phyloP scores from a whole-genome alignment of 495 filamentous ascomycete species.

The Penicillium fimorum region DNA sequence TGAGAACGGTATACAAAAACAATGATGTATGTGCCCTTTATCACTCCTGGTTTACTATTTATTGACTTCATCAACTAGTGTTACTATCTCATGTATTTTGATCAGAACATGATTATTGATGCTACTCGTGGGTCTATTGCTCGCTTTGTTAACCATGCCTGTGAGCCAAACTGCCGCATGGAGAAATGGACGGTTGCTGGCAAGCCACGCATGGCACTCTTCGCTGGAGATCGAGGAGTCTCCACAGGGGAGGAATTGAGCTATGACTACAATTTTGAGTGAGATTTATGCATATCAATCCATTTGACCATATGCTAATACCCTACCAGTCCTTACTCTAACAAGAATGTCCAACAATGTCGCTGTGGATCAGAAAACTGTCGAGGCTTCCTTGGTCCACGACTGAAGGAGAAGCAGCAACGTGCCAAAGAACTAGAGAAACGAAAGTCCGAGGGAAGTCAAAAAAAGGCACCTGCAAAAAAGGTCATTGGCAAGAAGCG shows the following conservation, averaged over 20 bases:
- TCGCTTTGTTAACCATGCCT: conserved; percentile 97
- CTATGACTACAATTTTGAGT: conserved; percentile 99
- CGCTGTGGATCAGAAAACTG: conserved; percentile 75
- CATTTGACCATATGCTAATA: conserved; percentile 14
- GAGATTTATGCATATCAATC: conserved; percentile 15
- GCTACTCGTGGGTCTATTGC: conserved; percentile 94
- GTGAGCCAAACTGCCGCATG: conserved; percentile 95
- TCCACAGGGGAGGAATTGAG: conserved; percentile 94
- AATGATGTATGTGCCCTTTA: conserved; percentile 64
- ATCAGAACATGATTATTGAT: conserved; percentile 98
- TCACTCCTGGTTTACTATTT: background rate
- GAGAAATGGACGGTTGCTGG: conserved; percentile 96
- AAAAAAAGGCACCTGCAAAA: conserved; percentile 34
- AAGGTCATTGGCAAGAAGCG: conserved; percentile 34
- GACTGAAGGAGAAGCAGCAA: conserved; percentile 55
- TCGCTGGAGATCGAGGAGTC: conserved; percentile 85
- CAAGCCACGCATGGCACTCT: conserved; percentile 94
- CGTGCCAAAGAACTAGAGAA: conserved; percentile 40
- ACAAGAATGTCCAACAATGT: conserved; percentile 80
- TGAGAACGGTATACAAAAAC: conserved; percentile 88
- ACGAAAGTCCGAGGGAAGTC: conserved; percentile 40
- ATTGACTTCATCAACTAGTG: conserved; percentile 53
- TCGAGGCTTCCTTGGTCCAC: conserved; percentile 74
- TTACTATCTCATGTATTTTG: conserved; percentile 97
- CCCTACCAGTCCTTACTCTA: conserved; percentile 59